Conservation (phyloP, 257 asterid genomes). For the Solanum arcanum region DNA sequence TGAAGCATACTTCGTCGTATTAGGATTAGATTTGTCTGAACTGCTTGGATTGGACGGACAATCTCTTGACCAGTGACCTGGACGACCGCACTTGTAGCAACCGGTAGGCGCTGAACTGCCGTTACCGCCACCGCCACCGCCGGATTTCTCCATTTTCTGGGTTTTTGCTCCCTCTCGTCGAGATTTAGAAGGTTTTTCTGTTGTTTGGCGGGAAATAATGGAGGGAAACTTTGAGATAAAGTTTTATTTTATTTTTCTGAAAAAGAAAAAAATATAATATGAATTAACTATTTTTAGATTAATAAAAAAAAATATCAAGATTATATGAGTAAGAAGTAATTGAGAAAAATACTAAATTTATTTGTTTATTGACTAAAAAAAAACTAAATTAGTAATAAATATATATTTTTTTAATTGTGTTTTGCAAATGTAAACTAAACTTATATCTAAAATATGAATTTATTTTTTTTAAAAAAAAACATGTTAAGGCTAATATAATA, state of each 20-base stretch:
- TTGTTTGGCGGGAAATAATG: not conserved
- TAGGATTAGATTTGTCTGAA: not conserved
- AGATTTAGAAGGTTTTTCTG: not conserved
- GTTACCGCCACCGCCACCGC: conserved; percentile 3
- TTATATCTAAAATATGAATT: not conserved
- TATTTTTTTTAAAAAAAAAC: not conserved
- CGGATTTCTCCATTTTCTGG: conserved; percentile 19
- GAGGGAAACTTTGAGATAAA: not conserved
- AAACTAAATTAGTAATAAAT: not conserved
- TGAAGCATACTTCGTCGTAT: not conserved
- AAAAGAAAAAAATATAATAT: not conserved
- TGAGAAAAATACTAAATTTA: not conserved
- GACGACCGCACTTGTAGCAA: conserved; percentile 94
- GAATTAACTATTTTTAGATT: not conserved
- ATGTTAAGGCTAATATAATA: not conserved
- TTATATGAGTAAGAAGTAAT: not conserved
- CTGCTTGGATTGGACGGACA: conserved; percentile 51
- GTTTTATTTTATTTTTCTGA: not conserved
- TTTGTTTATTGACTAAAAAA: not conserved
- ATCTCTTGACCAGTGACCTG: conserved; percentile 98
- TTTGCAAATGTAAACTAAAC: not conserved
- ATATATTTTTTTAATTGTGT: not conserved
- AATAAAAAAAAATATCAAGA: not conserved
- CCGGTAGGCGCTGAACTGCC: conserved; percentile 71
- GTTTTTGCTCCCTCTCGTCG: not conserved